Evolutionary conservation across 2,329 filamentous ascomycete species (phyloP).

Genomic region (Coniochaeta sp.): DNA sequence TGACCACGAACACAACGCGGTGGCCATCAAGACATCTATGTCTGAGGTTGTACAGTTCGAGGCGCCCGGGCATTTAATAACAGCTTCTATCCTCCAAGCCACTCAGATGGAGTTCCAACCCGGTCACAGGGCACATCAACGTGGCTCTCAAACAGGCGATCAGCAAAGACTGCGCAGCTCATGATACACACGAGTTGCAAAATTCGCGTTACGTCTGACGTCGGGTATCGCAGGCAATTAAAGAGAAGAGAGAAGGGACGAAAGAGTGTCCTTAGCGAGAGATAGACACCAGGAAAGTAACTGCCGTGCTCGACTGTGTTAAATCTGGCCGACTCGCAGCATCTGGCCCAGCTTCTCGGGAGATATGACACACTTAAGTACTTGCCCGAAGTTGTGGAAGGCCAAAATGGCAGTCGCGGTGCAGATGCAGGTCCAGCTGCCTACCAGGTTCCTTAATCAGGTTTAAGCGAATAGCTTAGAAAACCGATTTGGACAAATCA

Average conservation of each 20-base stretch:
- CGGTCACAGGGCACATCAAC: not conserved
- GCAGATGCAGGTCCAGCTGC: conserved; percentile 1
- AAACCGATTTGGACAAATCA: not conserved
- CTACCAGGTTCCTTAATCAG: too few relatives aligned
- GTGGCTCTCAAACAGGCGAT: not conserved
- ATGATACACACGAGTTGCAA: not conserved
- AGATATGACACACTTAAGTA: not conserved
- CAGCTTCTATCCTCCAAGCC: not conserved
- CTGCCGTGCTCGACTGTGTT: not conserved
- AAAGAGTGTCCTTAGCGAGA: not conserved
- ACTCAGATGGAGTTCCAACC: not conserved
- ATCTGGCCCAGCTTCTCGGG: not conserved
- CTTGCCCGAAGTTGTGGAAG: not conserved
- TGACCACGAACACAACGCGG: not conserved
- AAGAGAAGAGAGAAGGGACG: not conserved
- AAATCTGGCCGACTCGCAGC: not conserved
- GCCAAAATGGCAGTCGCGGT: not conserved
- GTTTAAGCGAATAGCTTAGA: not conserved
- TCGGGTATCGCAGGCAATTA: not conserved
- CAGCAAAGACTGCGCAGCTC: not conserved
- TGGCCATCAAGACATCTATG: not conserved
- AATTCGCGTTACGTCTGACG: not conserved
- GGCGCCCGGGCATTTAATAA: not conserved
- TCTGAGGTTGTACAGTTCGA: not conserved
- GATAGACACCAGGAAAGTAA: not conserved